Percentiles rank a stretch among this genome's conserved stretches.
Conservation (phyloP, 2,329 filamentous ascomycete species). For the Basipetospora chlamydospora region DNA sequence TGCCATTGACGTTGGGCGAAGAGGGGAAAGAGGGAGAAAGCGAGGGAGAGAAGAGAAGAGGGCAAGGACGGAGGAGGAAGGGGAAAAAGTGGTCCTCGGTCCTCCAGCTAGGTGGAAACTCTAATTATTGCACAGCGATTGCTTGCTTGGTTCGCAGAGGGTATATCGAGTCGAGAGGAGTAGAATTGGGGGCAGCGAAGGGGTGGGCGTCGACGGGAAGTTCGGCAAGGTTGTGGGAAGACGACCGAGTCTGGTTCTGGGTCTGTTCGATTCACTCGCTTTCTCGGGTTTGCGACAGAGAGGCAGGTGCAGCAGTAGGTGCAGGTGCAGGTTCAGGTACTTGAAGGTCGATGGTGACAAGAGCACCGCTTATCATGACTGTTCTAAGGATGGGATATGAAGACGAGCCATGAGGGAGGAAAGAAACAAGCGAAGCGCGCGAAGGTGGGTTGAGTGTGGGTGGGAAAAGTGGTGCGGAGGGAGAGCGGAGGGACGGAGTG, state of each 20-base stretch:
- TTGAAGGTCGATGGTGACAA: neutral
- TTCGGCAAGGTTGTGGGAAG: constrained; percentile 1
- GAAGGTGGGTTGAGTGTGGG: neutral
- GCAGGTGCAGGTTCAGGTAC: too few species aligned
- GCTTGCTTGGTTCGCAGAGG: neutral
- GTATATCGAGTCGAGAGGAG: neutral
- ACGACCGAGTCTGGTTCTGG: constrained; percentile 1
- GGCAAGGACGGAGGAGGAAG: neutral
- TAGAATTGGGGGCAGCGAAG: neutral
- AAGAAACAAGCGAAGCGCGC: neutral
- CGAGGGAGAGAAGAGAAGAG: neutral
- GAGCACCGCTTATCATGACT: constrained; percentile 5
- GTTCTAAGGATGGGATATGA: neutral
- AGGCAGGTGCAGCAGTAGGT: too few species aligned
- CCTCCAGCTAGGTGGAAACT: neutral
- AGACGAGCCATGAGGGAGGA: neutral
- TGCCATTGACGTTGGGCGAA: constrained; percentile 34
- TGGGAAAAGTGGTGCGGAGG: constrained; percentile 4
- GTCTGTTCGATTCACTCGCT: too few species aligned
- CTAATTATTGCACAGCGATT: neutral
- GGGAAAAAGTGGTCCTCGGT: neutral
- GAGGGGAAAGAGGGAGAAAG: neutral
- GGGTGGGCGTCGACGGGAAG: neutral
- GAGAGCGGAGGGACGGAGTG: neutral
- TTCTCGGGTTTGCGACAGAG: constrained; percentile 4